These are phyloP conservation scores for Spathaspora sp. DNA, from an alignment of 1,139 yeast species.

Conservation along the genomic window DNA sequence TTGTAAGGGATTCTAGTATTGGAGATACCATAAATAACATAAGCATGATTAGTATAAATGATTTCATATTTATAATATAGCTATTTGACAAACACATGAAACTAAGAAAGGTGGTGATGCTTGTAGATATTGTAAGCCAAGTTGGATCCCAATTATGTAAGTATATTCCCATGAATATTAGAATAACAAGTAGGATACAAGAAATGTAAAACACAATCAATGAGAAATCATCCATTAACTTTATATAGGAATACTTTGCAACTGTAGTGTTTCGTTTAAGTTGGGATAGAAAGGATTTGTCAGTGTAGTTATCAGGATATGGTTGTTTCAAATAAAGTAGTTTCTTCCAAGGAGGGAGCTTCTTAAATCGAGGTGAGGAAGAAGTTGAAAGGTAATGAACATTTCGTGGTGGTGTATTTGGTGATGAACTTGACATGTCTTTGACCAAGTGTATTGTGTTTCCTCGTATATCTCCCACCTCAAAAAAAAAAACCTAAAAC, in stretches of 20 bases:
- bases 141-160: slow-evolving; percentile 44
- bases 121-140: slow-evolving; percentile 31
- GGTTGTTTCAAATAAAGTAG: slow-evolving; percentile 85
- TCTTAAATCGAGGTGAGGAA: slow-evolving; percentile 3
- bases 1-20: slow-evolving; percentile 81
- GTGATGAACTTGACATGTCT: not conserved
- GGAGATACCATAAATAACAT: slow-evolving; percentile 81
- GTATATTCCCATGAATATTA: slow-evolving; percentile 62
- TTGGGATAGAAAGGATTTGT: slow-evolving; percentile 73
- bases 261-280: slow-evolving; percentile 77
- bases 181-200: slow-evolving; percentile 55
- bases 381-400: not conserved
- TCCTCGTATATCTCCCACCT: not conserved
- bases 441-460: not conserved
- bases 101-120: slow-evolving; percentile 26
- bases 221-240: slow-evolving; percentile 66
- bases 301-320: slow-evolving; percentile 91
- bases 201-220: slow-evolving; percentile 67
- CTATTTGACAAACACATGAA: slow-evolving; percentile 14
- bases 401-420: not conserved
- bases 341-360: slow-evolving; percentile 61
- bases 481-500: not conserved
- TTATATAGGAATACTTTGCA: slow-evolving; percentile 61
- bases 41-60: slow-evolving; percentile 66
- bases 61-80: slow-evolving; percentile 38